phyloP scores from a whole-genome alignment of 345 rosid genomes.

The Populus alba region DNA sequence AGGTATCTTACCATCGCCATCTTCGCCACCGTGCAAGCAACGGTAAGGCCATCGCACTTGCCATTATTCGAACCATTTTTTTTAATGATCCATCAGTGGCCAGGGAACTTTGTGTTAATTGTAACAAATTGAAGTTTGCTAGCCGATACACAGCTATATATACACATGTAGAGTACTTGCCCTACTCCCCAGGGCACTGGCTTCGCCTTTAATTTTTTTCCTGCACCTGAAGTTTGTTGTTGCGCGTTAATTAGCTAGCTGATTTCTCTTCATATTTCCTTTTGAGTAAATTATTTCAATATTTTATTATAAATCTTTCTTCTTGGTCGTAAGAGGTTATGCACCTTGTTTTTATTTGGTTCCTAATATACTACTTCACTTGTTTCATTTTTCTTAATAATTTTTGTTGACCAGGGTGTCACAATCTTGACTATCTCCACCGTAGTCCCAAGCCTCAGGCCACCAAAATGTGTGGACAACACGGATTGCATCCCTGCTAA shows the following conservation, averaged over 20 bases:
- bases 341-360: neutral
- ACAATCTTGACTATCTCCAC: conserved; percentile 82
- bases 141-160: too few relatives aligned
- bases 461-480: conserved; percentile 58
- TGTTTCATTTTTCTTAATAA: neutral
- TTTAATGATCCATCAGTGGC: neutral
- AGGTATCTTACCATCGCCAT: conserved; percentile 85
- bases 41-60: conserved; percentile 33
- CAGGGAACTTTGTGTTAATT: too few relatives aligned
- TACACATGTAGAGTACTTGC: too few relatives aligned
- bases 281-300: too few relatives aligned
- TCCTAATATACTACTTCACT: neutral
- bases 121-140: too few relatives aligned
- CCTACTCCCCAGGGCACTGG: too few relatives aligned
- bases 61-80: neutral
- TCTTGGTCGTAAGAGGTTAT: neutral
- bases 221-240: too few relatives aligned
- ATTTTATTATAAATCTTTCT: neutral
- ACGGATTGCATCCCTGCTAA: conserved; percentile 57
- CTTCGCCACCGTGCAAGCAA: conserved; percentile 79
- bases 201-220: too few relatives aligned
- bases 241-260: neutral
- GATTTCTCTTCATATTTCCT: neutral
- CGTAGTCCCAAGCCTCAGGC: conserved; percentile 66
- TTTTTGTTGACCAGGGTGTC: conserved; percentile 56